These are phyloP conservation scores for Apodospora peruviana DNA, from an alignment of 495 filamentous ascomycete species.

Conservation along the genomic window DNA sequence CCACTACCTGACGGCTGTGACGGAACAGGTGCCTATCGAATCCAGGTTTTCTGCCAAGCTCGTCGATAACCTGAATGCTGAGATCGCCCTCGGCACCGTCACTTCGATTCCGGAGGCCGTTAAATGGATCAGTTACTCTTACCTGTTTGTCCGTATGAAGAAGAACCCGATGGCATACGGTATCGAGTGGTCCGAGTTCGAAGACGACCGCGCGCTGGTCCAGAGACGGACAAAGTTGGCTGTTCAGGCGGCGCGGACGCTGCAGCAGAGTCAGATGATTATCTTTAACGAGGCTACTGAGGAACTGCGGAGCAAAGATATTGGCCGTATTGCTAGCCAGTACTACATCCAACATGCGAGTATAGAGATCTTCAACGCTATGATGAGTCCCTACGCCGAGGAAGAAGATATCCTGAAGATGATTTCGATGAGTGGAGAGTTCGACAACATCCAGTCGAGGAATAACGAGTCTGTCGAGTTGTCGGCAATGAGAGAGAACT, in stretches of 20 bases:
- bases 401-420: slow-evolving; percentile 90
- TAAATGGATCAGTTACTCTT: slow-evolving; percentile 96
- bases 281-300: slow-evolving; percentile 94
- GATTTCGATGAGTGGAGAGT: slow-evolving; percentile 95
- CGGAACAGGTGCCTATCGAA: slow-evolving; percentile 93
- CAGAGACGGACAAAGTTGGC: slow-evolving; percentile 75
- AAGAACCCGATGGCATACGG: slow-evolving; percentile 87
- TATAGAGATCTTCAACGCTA: slow-evolving; percentile 88
- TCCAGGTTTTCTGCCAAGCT: slow-evolving; percentile 84
- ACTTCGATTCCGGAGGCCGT: slow-evolving; percentile 91
- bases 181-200: slow-evolving; percentile 89
- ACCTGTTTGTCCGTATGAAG: slow-evolving; percentile 93
- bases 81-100: slow-evolving; percentile 90
- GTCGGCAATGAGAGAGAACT: slow-evolving; percentile 46
- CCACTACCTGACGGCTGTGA: slow-evolving; percentile 92
- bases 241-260: slow-evolving; percentile 75
- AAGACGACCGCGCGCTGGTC: slow-evolving; percentile 79
- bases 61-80: slow-evolving; percentile 95
- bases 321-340: slow-evolving; percentile 94
- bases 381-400: slow-evolving; percentile 75
- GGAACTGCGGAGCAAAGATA: slow-evolving; percentile 84
- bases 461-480: slow-evolving; percentile 85
- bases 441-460: slow-evolving; percentile 89
- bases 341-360: slow-evolving; percentile 91
- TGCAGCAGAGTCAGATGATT: slow-evolving; percentile 96